phyloP scores from a whole-genome alignment of 805 yeast genomes.

The Debaryomyces prosopidis region DNA sequence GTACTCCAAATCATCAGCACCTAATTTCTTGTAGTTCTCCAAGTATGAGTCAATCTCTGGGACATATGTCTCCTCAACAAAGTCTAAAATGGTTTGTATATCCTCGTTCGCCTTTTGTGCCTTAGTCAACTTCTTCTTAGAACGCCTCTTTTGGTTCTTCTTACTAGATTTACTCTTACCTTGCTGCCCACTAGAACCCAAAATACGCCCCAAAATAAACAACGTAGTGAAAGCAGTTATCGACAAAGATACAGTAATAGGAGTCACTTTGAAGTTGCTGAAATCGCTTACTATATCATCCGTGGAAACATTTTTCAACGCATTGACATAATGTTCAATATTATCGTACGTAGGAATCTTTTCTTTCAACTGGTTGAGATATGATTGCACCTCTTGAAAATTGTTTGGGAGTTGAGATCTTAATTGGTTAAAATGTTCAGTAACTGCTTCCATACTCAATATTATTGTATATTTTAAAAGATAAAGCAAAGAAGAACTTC shows the following conservation, averaged over 20 bases:
- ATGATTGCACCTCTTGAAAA: slow-evolving; percentile 9
- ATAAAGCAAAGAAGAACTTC: background rate
- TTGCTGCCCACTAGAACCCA: slow-evolving; percentile 8
- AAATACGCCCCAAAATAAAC: slow-evolving; percentile 20
- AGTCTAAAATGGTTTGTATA: slow-evolving; percentile 40
- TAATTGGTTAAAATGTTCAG: slow-evolving; percentile 9
- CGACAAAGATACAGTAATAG: slow-evolving; percentile 34
- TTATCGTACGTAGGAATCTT: slow-evolving; percentile 10
- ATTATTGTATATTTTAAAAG: background rate
- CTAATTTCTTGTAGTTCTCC: slow-evolving; percentile 24
- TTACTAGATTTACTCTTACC: slow-evolving; percentile 7
- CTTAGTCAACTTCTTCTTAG: slow-evolving; percentile 30
- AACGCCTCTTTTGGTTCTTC: slow-evolving; percentile 15
- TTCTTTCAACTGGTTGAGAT: slow-evolving; percentile 7
- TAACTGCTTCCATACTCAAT: slow-evolving; percentile 10
- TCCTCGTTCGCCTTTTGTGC: slow-evolving; percentile 42
- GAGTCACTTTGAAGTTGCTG: slow-evolving; percentile 26
- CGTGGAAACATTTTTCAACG: slow-evolving; percentile 3
- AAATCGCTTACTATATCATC: slow-evolving; percentile 33
- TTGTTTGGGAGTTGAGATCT: slow-evolving; percentile 7
- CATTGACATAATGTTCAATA: slow-evolving; percentile 10
- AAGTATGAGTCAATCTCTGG: slow-evolving; percentile 38
- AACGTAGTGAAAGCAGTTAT: slow-evolving; percentile 30
- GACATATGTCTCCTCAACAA: slow-evolving; percentile 40
- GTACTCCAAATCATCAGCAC: slow-evolving; percentile 39